Base-by-base conservation (phyloP, 441 rosid genomes). In the Pelargonium myrrhifolium region DNA sequence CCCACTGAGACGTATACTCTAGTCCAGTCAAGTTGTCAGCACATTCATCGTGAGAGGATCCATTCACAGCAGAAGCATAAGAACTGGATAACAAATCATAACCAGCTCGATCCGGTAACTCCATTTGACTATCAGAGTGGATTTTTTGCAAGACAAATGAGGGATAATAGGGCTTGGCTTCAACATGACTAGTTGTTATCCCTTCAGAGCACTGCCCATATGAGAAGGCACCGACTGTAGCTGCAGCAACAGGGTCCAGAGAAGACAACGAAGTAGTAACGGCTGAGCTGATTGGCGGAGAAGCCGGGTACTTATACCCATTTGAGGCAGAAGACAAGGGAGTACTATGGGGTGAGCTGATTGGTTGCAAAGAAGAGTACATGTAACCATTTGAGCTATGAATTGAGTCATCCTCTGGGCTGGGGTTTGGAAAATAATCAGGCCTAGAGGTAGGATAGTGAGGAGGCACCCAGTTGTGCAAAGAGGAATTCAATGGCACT, bases 101-200 rank as follows among this genome's bases (percentile, higher is more conserved):
- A n/a, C 55, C 55, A 47, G 55, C 55, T 14, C 14, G 55, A 47
- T 14, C 17, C 15, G 55, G 55, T 47, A 11, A 47, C 15, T 47
- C 55, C 55, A 47, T 5, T n/a, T 18, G 55, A 47, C 55, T 11
- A 47, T 47, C 55, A 14, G 14, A 12, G 55, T 47, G 55, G 55
- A 68, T 55, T 7, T 77, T 24, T 2, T 79, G 71, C 1, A 77
- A 75, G 67, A 67, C 72, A 71, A 74, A 76, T 1, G 85, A 71
- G 0, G 87, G 76, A 40, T 75, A 80, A 71, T 71, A 83, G 1
- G 81, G 70, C 42, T 73, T 28, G 1, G 77, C 82, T 66, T 81
- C 84, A 63, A 49, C 65, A 72, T 72, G 63, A 51, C 68, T 65
- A 64, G 21, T 58, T 17, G 60, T 45, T 6, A 15, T 4, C 37